Percentiles rank a stretch among this genome's conserved stretches.
phyloP scores from a whole-genome alignment of 2,329 filamentous ascomycete genomes.

The Neofusicoccum umdonicola region DNA sequence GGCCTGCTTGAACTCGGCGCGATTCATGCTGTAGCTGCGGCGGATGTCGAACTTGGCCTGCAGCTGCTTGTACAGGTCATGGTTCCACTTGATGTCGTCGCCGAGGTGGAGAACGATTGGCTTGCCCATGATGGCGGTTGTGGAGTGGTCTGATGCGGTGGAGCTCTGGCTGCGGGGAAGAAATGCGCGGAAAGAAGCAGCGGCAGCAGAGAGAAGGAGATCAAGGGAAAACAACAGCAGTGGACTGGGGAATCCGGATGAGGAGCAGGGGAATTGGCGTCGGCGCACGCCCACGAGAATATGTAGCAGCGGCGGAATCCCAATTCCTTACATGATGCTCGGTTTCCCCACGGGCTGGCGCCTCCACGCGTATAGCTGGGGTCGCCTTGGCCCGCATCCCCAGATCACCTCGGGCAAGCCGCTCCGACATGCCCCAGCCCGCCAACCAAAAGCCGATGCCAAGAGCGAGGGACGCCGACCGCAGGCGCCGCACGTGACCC shows the following conservation, averaged over 20 bases:
- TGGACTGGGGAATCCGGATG: no score
- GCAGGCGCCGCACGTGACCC: not conserved
- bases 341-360: constrained; percentile 15
- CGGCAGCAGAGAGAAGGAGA: not conserved
- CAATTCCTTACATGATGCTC: not conserved
- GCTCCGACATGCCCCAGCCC: not conserved
- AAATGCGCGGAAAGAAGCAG: not conserved
- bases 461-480: not conserved
- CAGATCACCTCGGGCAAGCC: constrained; percentile 10
- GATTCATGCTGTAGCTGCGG: constrained; percentile 23
- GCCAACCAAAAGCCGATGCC: constrained; percentile 15
- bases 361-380: not conserved
- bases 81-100: constrained; percentile 47
- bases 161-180: not conserved
- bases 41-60: constrained; percentile 38
- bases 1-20: constrained; percentile 41
- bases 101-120: constrained; percentile 45
- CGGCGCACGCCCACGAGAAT: not conserved
- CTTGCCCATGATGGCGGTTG: constrained; percentile 22
- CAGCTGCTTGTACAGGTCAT: constrained; percentile 40
- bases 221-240: not conserved
- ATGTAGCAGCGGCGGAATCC: constrained; percentile 7
- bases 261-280: not conserved
- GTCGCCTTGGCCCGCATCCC: not conserved
- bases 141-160: not conserved